Percentiles rank a stretch among this genome's conserved stretches.
phyloP scores from a whole-genome alignment of 306 rosid species.

The Vigna hirtella region DNA sequence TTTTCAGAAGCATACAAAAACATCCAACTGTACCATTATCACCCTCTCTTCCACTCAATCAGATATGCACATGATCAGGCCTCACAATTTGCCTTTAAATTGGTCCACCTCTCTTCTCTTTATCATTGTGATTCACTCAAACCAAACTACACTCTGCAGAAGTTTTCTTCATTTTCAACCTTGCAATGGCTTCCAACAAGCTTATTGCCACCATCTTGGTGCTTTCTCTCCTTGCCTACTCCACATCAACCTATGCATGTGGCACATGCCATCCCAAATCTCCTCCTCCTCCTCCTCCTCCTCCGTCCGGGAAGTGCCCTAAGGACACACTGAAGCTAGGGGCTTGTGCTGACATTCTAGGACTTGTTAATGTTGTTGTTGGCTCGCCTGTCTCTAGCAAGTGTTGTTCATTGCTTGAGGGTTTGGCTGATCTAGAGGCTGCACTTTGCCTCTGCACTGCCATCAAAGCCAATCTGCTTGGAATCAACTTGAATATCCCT shows the following conservation, averaged over 20 bases:
- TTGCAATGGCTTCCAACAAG: conserved; percentile 63
- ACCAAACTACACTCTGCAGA: neutral
- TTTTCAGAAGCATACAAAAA: conserved; percentile 56
- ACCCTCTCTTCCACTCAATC: conserved; percentile 59
- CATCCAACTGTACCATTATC: conserved; percentile 49
- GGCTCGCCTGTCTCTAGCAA: conserved; percentile 64
- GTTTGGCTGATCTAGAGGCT: conserved; percentile 71
- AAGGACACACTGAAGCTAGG: conserved; percentile 75
- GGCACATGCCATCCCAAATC: conserved; percentile 49
- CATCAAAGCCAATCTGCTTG: conserved; percentile 78
- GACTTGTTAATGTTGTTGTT: conserved; percentile 50
- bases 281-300: conserved; percentile 11
- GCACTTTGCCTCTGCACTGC: conserved; percentile 89
- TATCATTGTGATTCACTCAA: conserved; percentile 22
- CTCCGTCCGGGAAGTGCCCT: conserved; percentile 49
- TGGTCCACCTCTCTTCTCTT: conserved; percentile 31
- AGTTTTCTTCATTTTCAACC: neutral
- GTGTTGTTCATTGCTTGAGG: conserved; percentile 72
- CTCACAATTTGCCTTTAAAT: conserved; percentile 64
- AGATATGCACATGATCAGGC: conserved; percentile 38
- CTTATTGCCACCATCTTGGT: conserved; percentile 55
- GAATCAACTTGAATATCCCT: conserved; percentile 73
- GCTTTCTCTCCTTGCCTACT: conserved; percentile 56
- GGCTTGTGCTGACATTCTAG: conserved; percentile 64
- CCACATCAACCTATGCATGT: conserved; percentile 56